Evolutionary conservation across 2,329 filamentous ascomycete genomes (phyloP), one percentile per base, ranked within the genome.

Genomic region (Aspergillus quadrilineatus): DNA sequence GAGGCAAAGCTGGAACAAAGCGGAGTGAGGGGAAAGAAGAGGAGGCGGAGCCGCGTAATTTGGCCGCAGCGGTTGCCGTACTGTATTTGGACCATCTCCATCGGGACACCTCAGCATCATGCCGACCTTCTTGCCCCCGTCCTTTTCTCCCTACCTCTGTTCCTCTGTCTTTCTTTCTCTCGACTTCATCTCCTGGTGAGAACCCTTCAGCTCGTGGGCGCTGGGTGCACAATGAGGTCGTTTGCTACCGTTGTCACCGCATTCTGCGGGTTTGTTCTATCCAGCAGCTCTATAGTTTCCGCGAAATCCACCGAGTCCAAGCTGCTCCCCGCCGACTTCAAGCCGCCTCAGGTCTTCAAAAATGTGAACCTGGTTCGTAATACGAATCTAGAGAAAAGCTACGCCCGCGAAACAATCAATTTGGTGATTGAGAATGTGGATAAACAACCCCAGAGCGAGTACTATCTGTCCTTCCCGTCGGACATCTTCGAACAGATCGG

Each of bases 351-450:
- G 72, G 89, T 92, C 64, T 99, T 96, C 80, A 91, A 92, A 79
- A 97, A 99, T 76, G 83, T 83, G 75, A 97, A 99, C 73, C 77
- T 97, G 30, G 89, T 97, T 50, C 89, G 94, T 68, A 87, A 89
- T 62, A 88, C 95, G 70, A 96, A 96, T 64, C 77, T 97, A 57
- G 93, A 97, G 77, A 97, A 97, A 81, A 89, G 86, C 65, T 97
- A 94, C 69, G 86, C 87, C 54, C 88, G 92, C 71, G 93, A 97
- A 76, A 89, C 87, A 12, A 85, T 97, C 81, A 97, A 97, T 77
- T 88, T 96, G n/a, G 82, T 96, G 50, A 85, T 99, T 61, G 89
- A 97, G 79, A 99, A 99, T 74, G 81, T 89, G 64, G 90, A 88
- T 69, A 82, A 83, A 60, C 79, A 87, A 63, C 83, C 92, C 15